Evolutionary conservation across 345 rosid genomes (phyloP).

Genomic region (Brassica juncea): DNA sequence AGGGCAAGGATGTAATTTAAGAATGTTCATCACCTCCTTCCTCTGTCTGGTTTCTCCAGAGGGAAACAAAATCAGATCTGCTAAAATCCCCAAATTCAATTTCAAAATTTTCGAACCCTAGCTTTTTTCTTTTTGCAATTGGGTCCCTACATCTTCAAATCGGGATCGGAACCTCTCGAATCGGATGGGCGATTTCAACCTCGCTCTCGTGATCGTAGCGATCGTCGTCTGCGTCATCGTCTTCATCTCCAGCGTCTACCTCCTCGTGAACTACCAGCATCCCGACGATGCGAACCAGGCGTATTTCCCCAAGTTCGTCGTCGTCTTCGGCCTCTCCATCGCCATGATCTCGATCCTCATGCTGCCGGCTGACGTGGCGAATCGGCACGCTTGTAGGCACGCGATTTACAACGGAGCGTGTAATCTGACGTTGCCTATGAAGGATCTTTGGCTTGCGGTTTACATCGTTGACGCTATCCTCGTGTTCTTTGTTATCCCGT

Average conservation of each 20-base stretch:
- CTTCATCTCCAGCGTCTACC: constrained; percentile 85
- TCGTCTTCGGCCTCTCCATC: constrained; percentile 85
- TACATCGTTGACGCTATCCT: constrained; percentile 86
- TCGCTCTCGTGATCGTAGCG: constrained; percentile 98
- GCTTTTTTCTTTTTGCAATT: constrained; percentile 4
- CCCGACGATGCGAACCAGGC: constrained; percentile 99
- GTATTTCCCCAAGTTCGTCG: constrained; percentile 95
- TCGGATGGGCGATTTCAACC: constrained; percentile 96
- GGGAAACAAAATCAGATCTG: constrained; percentile 43
- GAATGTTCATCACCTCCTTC: constrained; percentile 35
- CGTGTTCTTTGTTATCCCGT: constrained; percentile 93
- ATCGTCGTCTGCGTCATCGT: constrained; percentile 85
- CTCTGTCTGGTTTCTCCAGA: constrained; percentile 27
- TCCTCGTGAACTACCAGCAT: constrained; percentile 97
- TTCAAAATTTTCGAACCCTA: constrained; percentile 28
- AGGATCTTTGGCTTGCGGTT: constrained; percentile 92
- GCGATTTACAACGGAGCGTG: constrained; percentile 97
- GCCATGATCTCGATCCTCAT: constrained; percentile 91
- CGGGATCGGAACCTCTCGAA: constrained; percentile 34
- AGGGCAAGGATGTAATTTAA: constrained; percentile 33
- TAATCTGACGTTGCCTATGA: constrained; percentile 96
- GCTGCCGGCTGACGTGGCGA: constrained; percentile 99
- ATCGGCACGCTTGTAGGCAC: constrained; percentile 94
- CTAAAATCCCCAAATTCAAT: constrained; percentile 31
- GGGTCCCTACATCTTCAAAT: constrained; percentile 12